phyloP scores from a whole-genome alignment of 352 stramenopile genomes.

The Pythium diclinum region DNA sequence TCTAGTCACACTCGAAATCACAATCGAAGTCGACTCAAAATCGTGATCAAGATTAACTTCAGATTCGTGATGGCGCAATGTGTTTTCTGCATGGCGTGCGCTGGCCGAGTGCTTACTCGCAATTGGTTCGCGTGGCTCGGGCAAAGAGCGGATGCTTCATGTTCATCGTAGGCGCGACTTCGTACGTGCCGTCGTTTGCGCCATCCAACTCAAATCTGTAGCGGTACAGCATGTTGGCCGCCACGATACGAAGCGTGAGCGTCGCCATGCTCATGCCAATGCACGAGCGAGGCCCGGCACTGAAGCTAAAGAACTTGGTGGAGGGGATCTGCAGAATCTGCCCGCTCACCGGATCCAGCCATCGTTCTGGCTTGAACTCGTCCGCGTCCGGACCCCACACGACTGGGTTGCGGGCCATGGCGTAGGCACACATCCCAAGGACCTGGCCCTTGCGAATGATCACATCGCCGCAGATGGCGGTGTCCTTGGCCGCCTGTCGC shows the following conservation, averaged over 20 bases:
- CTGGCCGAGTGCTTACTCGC: no score
- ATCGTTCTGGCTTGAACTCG: conserved; percentile 58
- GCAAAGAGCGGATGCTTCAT: conserved; percentile 16
- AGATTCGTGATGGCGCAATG: no score
- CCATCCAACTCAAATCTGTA: conserved; percentile 8
- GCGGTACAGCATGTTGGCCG: conserved; percentile 6
- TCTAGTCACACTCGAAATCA: no score
- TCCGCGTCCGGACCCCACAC: conserved; percentile 48
- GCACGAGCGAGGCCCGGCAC: conserved; percentile 30
- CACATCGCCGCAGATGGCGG: conserved; percentile 33
- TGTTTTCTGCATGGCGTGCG: no score
- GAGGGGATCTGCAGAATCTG: conserved; percentile 8
- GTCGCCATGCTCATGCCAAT: conserved; percentile 30
- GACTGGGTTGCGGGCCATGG: conserved; percentile 25
- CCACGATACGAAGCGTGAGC: conserved; percentile 31
- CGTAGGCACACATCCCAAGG: conserved; percentile 29
- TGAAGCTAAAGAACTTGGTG: conserved; percentile 31
- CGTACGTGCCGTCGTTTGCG: conserved; percentile 8
- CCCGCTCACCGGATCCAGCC: conserved; percentile 26
- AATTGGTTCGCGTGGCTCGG: background rate
- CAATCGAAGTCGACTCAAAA: no score
- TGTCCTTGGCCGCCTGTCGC: conserved; percentile 54
- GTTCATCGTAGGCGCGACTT: conserved; percentile 5
- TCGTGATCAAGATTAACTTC: no score
- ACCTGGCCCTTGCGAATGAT: conserved; percentile 20